Conservation (phyloP, 2,329 filamentous ascomycete genomes). For the Cladosporium sp. region DNA sequence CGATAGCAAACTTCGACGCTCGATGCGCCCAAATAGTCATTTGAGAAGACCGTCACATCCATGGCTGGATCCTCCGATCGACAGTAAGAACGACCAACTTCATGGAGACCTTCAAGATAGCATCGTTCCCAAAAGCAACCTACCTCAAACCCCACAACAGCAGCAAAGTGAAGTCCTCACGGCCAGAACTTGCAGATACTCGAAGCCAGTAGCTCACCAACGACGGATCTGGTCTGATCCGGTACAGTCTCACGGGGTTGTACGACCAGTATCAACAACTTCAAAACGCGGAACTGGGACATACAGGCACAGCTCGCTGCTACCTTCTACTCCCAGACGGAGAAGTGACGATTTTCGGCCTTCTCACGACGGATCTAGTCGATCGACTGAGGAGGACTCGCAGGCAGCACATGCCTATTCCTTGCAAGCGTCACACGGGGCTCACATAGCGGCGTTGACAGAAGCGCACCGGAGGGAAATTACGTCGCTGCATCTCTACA, state of each 20-base stretch:
- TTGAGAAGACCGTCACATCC: conserved; percentile 14
- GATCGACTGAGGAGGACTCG: conserved; percentile 6
- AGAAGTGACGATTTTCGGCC: not conserved
- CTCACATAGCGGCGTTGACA: conserved; percentile 41
- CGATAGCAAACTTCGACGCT: not conserved
- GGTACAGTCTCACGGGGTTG: not conserved
- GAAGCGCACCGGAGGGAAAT: conserved; percentile 45
- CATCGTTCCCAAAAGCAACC: not conserved
- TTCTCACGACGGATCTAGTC: not conserved
- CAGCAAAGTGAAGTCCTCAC: not conserved
- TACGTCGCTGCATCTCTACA: conserved; percentile 42
- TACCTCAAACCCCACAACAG: not conserved
- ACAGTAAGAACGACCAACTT: not conserved
- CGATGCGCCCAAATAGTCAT: not conserved
- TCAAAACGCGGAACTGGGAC: not conserved
- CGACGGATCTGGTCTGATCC: not conserved
- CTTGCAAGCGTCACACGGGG: conserved; percentile 44
- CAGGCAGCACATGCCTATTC: conserved; percentile 38
- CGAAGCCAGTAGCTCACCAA: not conserved
- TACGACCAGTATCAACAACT: not conserved
- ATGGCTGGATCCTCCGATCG: not conserved
- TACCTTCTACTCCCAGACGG: not conserved
- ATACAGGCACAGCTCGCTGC: not conserved
- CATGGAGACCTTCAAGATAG: not conserved
- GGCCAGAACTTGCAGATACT: not conserved